Conservation (phyloP, 495 filamentous ascomycete genomes). For the Daldinia concentrica region DNA sequence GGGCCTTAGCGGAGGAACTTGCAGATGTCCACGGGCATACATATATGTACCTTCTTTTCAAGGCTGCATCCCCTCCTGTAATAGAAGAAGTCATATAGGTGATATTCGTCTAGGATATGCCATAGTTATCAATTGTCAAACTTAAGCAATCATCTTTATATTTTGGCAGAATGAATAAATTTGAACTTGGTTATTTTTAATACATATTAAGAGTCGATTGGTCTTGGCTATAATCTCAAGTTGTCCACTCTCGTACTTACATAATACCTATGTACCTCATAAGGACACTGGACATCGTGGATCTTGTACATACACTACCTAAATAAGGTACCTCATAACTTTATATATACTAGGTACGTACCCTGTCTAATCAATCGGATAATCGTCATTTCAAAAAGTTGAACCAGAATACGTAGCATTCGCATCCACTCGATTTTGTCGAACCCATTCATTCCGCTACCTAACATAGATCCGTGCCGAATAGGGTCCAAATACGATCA, state of each 20-base stretch:
- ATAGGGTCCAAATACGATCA: not conserved
- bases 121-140: not conserved
- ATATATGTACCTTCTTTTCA: slow-evolving; percentile 11
- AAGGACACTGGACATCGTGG: not conserved
- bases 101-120: slow-evolving; percentile 7
- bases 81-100: slow-evolving; percentile 33
- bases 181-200: not conserved
- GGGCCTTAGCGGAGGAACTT: slow-evolving; percentile 14
- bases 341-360: slow-evolving; percentile 10
- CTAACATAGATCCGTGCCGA: slow-evolving; percentile 5
- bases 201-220: not conserved
- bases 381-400: slow-evolving; percentile 23
- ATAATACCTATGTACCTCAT: not conserved
- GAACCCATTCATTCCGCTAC: slow-evolving; percentile 11
- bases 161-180: too few relatives aligned
- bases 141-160: too few relatives aligned
- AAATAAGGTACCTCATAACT: not conserved
- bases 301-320: not conserved
- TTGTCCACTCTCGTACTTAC: not conserved
- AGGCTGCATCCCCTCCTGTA: slow-evolving; percentile 27
- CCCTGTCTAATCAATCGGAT: slow-evolving; percentile 19
- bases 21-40: not conserved
- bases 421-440: slow-evolving; percentile 8
- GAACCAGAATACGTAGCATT: slow-evolving; percentile 24
- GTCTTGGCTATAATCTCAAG: not conserved